Conservation (phyloP, 345 rosid genomes). For the Pelargonium nanum region DNA sequence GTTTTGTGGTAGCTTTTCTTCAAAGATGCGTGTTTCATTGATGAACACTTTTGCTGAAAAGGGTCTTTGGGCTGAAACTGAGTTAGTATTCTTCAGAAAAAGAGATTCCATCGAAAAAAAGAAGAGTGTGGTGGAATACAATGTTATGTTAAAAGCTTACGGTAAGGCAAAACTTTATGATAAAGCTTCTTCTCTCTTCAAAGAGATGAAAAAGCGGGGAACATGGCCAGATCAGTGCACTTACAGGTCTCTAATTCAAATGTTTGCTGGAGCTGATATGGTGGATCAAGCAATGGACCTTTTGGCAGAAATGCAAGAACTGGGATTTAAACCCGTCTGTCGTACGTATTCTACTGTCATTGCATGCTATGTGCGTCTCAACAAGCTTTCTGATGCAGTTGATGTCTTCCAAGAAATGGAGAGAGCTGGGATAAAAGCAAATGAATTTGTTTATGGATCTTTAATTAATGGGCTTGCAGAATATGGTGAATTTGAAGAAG, state of each 20-base stretch:
- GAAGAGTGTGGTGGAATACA: conserved; percentile 59
- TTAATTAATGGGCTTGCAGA: conserved; percentile 82
- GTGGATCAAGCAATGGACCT: conserved; percentile 55
- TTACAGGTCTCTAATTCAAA: conserved; percentile 69
- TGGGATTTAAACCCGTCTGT: conserved; percentile 55
- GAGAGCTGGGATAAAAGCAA: conserved; percentile 54
- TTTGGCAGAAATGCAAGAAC: conserved; percentile 58
- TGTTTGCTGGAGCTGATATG: conserved; percentile 68
- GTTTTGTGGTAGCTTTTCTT: conserved; percentile 32
- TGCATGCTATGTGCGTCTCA: conserved; percentile 62
- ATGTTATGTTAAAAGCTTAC: conserved; percentile 85
- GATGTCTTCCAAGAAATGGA: conserved; percentile 43
- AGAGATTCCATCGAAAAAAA: conserved; percentile 32
- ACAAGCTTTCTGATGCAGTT: conserved; percentile 54
- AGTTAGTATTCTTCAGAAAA: conserved; percentile 48
- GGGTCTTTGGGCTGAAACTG: conserved; percentile 79
- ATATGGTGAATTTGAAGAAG: conserved; percentile 54
- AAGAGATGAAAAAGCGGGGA: conserved; percentile 73
- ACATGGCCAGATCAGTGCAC: conserved; percentile 87
- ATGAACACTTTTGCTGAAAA: conserved; percentile 72
- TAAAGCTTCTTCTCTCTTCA: conserved; percentile 69
- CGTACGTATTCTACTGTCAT: conserved; percentile 58
- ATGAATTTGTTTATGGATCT: conserved; percentile 75
- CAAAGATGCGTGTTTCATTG: conserved; percentile 54
- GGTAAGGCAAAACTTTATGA: conserved; percentile 76